phyloP scores from a whole-genome alignment of 2,329 filamentous ascomycete species.

The Ophiostoma pallidulum region DNA sequence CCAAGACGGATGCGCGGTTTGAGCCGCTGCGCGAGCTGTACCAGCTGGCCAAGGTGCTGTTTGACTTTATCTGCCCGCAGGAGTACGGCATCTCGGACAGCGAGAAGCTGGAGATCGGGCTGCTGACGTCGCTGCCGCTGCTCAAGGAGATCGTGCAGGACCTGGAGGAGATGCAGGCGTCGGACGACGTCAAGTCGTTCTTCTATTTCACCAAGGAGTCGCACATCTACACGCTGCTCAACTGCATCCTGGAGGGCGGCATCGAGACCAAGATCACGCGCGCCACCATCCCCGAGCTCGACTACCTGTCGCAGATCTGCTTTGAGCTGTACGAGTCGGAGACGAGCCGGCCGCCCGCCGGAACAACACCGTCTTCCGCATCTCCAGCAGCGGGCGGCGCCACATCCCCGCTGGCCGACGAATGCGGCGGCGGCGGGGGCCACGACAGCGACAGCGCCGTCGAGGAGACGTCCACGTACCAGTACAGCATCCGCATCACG shows the following conservation, averaged over 20 bases:
- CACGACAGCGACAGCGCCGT: constrained; percentile 33
- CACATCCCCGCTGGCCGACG: background rate
- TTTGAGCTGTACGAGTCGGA: constrained; percentile 97
- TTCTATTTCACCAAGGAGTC: constrained; percentile 99
- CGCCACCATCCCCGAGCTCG: constrained; percentile 89
- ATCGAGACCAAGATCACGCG: constrained; percentile 95
- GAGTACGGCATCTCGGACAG: constrained; percentile 94
- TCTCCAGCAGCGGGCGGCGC: too few species aligned
- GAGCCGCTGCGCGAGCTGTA: constrained; percentile 89
- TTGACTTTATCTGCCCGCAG: constrained; percentile 97
- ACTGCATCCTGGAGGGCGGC: constrained; percentile 94
- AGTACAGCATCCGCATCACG: constrained; percentile 92
- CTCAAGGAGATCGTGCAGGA: constrained; percentile 96
- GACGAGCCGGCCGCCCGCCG: constrained; percentile 43
- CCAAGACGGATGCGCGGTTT: constrained; percentile 74
- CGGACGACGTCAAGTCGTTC: constrained; percentile 87
- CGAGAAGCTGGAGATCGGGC: constrained; percentile 96
- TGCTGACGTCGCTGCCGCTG: constrained; percentile 84
- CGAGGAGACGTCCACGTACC: constrained; percentile 49
- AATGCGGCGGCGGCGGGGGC: background rate
- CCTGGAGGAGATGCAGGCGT: constrained; percentile 93
- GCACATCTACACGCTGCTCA: constrained; percentile 95
- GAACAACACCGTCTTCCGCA: too few species aligned
- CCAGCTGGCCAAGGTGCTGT: constrained; percentile 84
- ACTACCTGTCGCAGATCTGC: constrained; percentile 95